Evolutionary conservation across 148 eudicot genomes (phyloP).

Genomic region (Rhododendron henanense): DNA sequence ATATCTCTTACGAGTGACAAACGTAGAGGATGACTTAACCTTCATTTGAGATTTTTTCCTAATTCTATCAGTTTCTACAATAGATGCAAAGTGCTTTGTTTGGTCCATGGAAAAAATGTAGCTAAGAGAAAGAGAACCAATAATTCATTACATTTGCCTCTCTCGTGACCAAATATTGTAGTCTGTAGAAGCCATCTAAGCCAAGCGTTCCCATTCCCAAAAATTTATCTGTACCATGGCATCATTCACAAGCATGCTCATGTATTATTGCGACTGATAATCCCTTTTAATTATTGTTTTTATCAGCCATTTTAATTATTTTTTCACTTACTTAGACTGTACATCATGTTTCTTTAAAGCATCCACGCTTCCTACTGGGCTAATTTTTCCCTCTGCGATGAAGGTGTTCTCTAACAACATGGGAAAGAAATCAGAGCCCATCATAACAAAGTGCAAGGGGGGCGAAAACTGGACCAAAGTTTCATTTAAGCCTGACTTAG

Average conservation of each 20-base stretch:
- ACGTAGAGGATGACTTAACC: no score
- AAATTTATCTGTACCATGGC: neutral
- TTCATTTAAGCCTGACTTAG: constrained; percentile 79
- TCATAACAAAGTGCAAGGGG: constrained; percentile 57
- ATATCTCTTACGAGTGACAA: no score
- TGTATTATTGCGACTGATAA: neutral
- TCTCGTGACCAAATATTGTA: neutral
- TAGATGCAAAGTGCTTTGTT: neutral
- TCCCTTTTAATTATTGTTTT: no score
- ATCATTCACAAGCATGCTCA: neutral
- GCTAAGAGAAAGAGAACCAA: neutral
- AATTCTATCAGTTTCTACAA: neutral
- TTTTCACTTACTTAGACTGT: neutral
- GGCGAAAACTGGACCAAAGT: constrained; percentile 91
- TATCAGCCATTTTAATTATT: no score
- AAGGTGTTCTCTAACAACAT: constrained; percentile 76
- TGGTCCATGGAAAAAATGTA: neutral
- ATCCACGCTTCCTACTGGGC: neutral
- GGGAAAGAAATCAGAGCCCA: constrained; percentile 65
- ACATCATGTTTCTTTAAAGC: neutral
- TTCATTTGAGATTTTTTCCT: neutral
- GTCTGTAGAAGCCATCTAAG: neutral
- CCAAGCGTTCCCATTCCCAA: neutral
- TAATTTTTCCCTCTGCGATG: neutral
- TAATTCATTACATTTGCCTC: neutral